These are phyloP conservation scores for Carex myosuroides DNA, from an alignment of 176 grass and related monocot genomes.

Conservation along the genomic window DNA sequence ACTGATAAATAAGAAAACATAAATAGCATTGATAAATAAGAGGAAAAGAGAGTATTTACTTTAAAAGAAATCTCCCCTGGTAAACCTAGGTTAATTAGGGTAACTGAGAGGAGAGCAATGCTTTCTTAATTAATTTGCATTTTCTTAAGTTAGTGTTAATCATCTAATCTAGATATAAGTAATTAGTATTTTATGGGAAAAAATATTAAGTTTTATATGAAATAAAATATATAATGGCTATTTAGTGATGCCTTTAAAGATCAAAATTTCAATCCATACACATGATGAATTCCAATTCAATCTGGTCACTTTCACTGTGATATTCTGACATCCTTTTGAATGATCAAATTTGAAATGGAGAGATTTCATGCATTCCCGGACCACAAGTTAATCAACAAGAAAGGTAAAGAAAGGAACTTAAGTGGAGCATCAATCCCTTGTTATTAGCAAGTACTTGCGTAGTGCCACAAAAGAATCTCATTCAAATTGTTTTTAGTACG, in stretches of 20 bases:
- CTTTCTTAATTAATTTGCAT: not conserved
- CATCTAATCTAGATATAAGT: not conserved
- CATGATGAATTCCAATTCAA: not conserved
- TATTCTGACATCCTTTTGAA: not conserved
- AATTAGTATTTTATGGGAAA: not conserved
- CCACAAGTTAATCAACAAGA: no score
- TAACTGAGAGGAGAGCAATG: not conserved
- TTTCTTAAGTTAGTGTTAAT: not conserved
- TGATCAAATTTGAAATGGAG: not conserved
- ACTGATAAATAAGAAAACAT: no score
- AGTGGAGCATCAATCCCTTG: not conserved
- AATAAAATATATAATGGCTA: not conserved
- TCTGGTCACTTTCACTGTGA: conserved; percentile 4
- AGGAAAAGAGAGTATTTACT: no score
- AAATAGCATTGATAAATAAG: no score
- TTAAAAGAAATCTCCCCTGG: no score
- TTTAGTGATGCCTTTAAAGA: not conserved
- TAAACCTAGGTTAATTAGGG: not conserved
- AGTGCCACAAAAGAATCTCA: not conserved
- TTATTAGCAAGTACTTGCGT: not conserved
- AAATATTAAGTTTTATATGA: not conserved
- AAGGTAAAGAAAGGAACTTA: not conserved
- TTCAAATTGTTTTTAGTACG: conserved; percentile 1
- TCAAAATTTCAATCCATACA: not conserved
- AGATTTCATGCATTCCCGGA: not conserved